Base-by-base conservation (phyloP, 2,329 filamentous ascomycete genomes). In the Pseudogymnoascus sp. region DNA sequence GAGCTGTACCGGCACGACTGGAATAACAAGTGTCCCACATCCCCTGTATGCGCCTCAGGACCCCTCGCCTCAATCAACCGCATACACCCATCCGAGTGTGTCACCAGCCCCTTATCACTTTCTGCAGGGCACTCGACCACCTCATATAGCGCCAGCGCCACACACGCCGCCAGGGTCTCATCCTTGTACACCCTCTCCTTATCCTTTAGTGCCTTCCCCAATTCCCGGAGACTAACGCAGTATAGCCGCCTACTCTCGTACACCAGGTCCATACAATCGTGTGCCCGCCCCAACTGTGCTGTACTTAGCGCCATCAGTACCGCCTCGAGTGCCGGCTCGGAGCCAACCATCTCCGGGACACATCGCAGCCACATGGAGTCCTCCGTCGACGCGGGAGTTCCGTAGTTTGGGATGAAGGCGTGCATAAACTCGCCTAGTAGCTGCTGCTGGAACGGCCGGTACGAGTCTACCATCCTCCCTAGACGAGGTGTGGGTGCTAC, bases 101-200 rank as follows among this genome's bases (percentile, higher is more conserved):
- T 70, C 7, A 69, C 62, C 65, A 72, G 74, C 2, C 67, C 73
- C 2, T 65, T 59, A 8, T 65, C 62, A n/a, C 65, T 70, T 12
- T 65, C 60, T 35, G 64, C 66, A 0, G 74, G 73, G 62, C 74
- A 75, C 64, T 75, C 72, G 32, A 69, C 63, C 8, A 71, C 64
- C 61, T 72, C 70, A 59, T 75, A 76, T 41, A 74, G 66, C 16
- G 69, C 66, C 1, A 75, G 62, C 6, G 70, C 66, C 67, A 74
- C 67, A 60, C 73, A 74, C 6, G 72, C 70, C 16, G 72, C 71
- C 6, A 75, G 66, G 0, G 71, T 73, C 39, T 73, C 72, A 58
- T 75, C 70, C 28, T 68, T 67, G 59, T 69, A 69, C 67, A 72
- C 71, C 20, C 70, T 62, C 2, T 63, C 60, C 1, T 65, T 65